Base-by-base conservation (phyloP, 805 yeast genomes). In the Aciculoconidium aculeatum region DNA sequence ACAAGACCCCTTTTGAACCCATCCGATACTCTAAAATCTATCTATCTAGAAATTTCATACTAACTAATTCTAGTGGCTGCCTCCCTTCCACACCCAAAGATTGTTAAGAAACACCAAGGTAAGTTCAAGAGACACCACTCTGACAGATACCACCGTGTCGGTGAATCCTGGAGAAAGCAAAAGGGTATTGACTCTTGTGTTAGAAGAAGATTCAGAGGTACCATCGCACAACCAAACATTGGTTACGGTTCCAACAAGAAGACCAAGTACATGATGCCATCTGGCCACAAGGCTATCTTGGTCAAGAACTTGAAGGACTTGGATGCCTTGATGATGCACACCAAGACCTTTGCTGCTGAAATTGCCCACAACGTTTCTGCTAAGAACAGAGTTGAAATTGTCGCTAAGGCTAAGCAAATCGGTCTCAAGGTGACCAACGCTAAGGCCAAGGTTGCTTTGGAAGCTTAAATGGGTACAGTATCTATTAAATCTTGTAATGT, bases 161-260 rank as follows among this genome's bases (percentile, higher is more conserved):
- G 85, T 61, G 96, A 86, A 75, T 81, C 80, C 80, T 94, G 98
- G 98, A 92, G 99, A 86, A 90, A 92, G 77, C 99, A 94, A 76
- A 92, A 92, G 85, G 99, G 99, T 92, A 92, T 92, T 67, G 99
- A 92, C 79, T 88, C 97, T 55, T 79, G 86, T 75, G 96, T 94
- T 68, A 92, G 99, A 80, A 90, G 98, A 80, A 82, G 92, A 79
- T 92, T 92, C 95, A 86, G 96, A 81, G 98, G 98, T 65, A 82
- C 90, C 73, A 85, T 92, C 66, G 77, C 88, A 59, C 94, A 90
- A 79, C 99, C 99, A 78, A 88, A 83, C 77, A 88, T 92, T 61
- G 99, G 99, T 79, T 92, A 85, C 79, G 96, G 98, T 74, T 87
- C 97, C 57, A 87, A 92, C 95, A 92, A 86, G 77, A 87, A 82